Evolutionary conservation across 75 land plant species (phyloP), one percentile per base, ranked within the genome.

Genomic region (Selaginella moellendorffii): DNA sequence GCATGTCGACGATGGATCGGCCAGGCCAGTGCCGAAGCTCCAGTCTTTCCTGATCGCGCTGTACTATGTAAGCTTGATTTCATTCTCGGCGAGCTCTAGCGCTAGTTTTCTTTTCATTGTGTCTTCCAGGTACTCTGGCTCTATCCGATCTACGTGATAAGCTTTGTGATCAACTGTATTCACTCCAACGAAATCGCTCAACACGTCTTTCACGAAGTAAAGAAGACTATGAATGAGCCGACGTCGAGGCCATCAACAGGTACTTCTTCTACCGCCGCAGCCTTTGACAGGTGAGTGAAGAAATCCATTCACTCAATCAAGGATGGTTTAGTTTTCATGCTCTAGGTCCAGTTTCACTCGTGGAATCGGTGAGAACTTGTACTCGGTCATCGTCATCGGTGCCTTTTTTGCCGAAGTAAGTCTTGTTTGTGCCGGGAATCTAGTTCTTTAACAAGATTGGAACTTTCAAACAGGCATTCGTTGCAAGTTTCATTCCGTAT

Each of bases 151-250:
- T 91, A 88, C 60, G 56, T 80, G 25, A 76, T 88, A 76, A 91
- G 93, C 78, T 65, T 79, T 31, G 63, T 87, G 25, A 64, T 88
- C 24, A 91, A 87, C 80, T 78, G 63, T 68, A 31, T 91, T 28
- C 87, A 92, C 86, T 89, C 85, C 54, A 85, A 83, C 76, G 96
- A 89, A 67, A 89, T 89, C 65, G 96, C 89, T 52, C 74, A 79
- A 53, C 70, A 78, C 68, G 96, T 78, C 21, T 85, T 78, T 74
- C 79, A 30, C 64, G 77, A 70, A 70, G 63, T 18, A 58, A 42
- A 27, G 22, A 54, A 31, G 66, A 28, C 2, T 52, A 52, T 28
- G 24, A 25, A 54, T 53, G 23, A 24, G 24, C 0, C 67, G 30
- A 24, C 70, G 28, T 36, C 28, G 53, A 54, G 19, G 5, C n/a